Evolutionary conservation across 2,329 filamentous ascomycete genomes (phyloP).

Genomic region (Apiospora malaysiana): DNA sequence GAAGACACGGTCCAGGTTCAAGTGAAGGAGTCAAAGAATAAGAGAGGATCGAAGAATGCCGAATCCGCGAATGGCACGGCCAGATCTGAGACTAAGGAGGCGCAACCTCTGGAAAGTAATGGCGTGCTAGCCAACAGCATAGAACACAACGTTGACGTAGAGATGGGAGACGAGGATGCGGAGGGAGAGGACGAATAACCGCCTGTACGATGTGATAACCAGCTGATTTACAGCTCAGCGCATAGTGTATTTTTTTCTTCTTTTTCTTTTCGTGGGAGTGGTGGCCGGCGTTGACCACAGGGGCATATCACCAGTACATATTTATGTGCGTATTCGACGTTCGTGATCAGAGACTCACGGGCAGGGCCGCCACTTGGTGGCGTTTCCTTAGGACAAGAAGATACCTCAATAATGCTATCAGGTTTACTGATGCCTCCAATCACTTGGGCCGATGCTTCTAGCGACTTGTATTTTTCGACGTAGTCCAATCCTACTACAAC

Average conservation of each 20-base stretch:
- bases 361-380: background rate
- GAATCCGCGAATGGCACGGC: constrained; percentile 31
- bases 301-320: background rate
- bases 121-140: constrained; percentile 25
- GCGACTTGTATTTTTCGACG: background rate
- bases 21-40: constrained; percentile 42
- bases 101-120: constrained; percentile 21
- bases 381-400: background rate
- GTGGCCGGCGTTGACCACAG: constrained; percentile 8
- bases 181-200: constrained; percentile 27
- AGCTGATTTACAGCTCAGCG: background rate
- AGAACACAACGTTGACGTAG: constrained; percentile 25
- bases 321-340: background rate
- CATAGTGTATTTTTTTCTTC: constrained; percentile 8
- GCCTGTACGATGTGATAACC: background rate
- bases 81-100: constrained; percentile 29
- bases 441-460: background rate
- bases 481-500: no score
- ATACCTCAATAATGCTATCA: constrained; percentile 9
- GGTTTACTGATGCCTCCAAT: background rate
- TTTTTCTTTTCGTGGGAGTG: background rate
- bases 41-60: constrained; percentile 37
- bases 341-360: background rate
- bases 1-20: constrained; percentile 44
- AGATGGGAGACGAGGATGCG: constrained; percentile 28